phyloP scores from a whole-genome alignment of 164 flowering plant genomes.

The Liriodendron chinense region DNA sequence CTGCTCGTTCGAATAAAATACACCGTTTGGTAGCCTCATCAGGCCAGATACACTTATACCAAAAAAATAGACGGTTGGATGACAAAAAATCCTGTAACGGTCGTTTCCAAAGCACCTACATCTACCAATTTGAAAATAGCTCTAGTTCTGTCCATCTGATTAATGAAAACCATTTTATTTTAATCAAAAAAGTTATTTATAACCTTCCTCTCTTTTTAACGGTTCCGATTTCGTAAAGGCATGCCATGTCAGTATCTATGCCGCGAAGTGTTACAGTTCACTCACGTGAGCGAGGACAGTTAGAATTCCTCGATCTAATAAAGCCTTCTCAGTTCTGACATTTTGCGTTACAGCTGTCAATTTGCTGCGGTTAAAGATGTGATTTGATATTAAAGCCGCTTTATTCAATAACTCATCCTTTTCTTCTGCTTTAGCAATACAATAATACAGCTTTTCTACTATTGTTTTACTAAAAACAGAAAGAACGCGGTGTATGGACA shows the following conservation, averaged over 20 bases:
- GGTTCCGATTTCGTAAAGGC: background rate
- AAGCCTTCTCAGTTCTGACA: background rate
- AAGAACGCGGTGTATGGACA: too few relatives aligned
- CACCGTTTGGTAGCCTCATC: too few relatives aligned
- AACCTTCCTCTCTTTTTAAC: background rate
- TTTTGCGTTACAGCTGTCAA: constrained; percentile 6
- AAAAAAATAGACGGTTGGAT: too few relatives aligned
- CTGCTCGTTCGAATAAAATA: too few relatives aligned
- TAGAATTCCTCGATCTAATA: background rate
- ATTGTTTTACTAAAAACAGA: too few relatives aligned
- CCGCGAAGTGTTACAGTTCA: background rate
- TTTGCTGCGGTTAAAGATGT: background rate
- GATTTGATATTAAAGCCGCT: background rate
- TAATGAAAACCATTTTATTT: background rate
- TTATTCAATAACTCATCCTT: background rate
- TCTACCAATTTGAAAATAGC: background rate
- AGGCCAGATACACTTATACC: too few relatives aligned
- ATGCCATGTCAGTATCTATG: background rate
- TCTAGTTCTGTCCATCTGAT: background rate
- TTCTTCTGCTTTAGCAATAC: background rate
- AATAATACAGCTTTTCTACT: background rate
- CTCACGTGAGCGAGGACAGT: background rate
- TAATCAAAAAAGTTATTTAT: too few relatives aligned
- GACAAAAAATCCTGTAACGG: background rate
- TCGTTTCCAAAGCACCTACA: background rate